Conservation (phyloP, 2,329 filamentous ascomycete species). For the Ilyonectria robusta region DNA sequence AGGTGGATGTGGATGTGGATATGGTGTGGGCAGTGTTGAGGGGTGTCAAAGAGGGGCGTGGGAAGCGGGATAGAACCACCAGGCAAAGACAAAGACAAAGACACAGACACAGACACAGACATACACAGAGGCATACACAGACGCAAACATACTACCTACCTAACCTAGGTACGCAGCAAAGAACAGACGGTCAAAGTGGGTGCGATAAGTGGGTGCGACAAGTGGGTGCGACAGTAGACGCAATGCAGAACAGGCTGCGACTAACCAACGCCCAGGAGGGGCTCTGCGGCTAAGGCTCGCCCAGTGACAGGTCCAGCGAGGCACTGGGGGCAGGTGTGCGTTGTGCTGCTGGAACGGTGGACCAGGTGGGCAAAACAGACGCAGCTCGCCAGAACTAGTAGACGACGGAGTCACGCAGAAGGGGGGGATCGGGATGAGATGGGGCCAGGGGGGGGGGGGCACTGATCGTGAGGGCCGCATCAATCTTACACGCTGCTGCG, state of each 20-base stretch:
- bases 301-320: slow-evolving; percentile 37
- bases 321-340: slow-evolving; percentile 11
- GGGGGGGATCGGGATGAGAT: not conserved
- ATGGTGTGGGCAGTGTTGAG: not conserved
- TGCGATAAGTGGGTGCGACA: not conserved
- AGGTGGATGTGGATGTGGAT: not conserved
- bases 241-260: slow-evolving; percentile 4
- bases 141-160: not conserved
- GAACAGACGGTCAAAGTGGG: not conserved
- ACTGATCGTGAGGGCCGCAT: not conserved
- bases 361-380: slow-evolving; percentile 30
- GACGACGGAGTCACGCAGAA: not conserved
- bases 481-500: not conserved
- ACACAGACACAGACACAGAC: not conserved
- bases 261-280: slow-evolving; percentile 25
- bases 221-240: slow-evolving; percentile 8
- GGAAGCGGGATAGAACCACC: not conserved
- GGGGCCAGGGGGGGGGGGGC: not conserved
- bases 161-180: not conserved
- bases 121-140: not conserved
- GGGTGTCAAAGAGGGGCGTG: not conserved
- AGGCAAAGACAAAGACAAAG: not conserved
- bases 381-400: slow-evolving; percentile 11
- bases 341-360: slow-evolving; percentile 38
- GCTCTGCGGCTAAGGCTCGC: slow-evolving; percentile 44